These are phyloP conservation scores for Adansonia digitata DNA, from an alignment of 345 rosid genomes.

Conservation along the genomic window DNA sequence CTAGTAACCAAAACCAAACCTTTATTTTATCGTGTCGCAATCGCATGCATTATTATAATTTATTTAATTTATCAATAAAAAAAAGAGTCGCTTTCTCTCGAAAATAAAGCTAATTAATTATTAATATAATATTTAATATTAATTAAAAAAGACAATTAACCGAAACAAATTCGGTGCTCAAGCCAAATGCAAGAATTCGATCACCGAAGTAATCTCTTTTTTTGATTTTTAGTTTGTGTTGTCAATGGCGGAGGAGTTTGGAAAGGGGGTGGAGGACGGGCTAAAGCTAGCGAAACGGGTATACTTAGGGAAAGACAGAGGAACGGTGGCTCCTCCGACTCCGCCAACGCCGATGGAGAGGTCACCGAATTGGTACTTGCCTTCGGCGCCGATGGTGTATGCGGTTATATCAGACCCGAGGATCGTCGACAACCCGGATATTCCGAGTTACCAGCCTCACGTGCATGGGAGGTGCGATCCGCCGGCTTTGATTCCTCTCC, in stretches of 20 bases:
- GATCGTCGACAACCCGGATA: slow-evolving; percentile 86
- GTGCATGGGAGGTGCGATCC: slow-evolving; percentile 93
- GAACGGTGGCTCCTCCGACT: slow-evolving; percentile 63
- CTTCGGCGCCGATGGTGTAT: slow-evolving; percentile 79
- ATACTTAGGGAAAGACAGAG: slow-evolving; percentile 67
- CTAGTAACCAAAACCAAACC: too few species aligned
- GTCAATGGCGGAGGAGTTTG: slow-evolving; percentile 70
- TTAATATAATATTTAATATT: too few species aligned
- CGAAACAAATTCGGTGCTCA: too few species aligned
- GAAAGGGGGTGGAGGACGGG: slow-evolving; percentile 77
- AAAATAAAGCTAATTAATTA: too few species aligned
- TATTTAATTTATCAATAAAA: too few species aligned
- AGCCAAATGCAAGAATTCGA: too few species aligned
- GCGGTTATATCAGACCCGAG: slow-evolving; percentile 78
- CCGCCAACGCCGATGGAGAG: slow-evolving; percentile 56
- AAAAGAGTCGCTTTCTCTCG: too few species aligned
- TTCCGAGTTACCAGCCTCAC: slow-evolving; percentile 96
- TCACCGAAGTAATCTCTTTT: too few species aligned
- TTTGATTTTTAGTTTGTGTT: neutral
- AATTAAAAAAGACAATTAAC: too few species aligned
- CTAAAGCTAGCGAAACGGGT: slow-evolving; percentile 69
- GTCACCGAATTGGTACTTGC: slow-evolving; percentile 38
- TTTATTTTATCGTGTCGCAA: too few species aligned
- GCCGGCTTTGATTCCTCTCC: slow-evolving; percentile 83
- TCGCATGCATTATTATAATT: too few species aligned